phyloP scores from a whole-genome alignment of 352 stramenopile species.

The Globisporangium rhizosaccharum region DNA sequence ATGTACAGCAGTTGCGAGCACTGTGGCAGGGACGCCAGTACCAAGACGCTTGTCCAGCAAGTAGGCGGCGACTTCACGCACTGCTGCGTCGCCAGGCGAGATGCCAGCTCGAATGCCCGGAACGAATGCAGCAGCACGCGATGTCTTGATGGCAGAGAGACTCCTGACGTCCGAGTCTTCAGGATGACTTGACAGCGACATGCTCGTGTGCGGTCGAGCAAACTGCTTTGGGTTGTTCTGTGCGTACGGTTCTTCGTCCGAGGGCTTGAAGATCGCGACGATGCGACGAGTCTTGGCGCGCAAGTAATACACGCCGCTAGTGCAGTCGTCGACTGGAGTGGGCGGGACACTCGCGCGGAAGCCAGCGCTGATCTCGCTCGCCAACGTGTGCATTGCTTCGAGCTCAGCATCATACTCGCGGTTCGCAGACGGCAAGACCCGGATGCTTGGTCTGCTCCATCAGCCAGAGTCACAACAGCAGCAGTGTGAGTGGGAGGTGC shows the following conservation, averaged over 20 bases:
- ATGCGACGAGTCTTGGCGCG: conserved; percentile 35
- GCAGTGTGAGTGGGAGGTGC: too few species aligned
- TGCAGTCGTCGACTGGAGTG: conserved; percentile 51
- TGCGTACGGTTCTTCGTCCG: conserved; percentile 60
- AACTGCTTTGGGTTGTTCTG: conserved; percentile 56
- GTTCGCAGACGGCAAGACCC: not conserved
- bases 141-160: not conserved
- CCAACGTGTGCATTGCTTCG: conserved; percentile 17
- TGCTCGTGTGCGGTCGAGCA: not conserved
- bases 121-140: too few species aligned
- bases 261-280: conserved; percentile 56
- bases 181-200: not conserved
- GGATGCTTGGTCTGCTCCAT: too few species aligned
- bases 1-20: conserved; percentile 31
- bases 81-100: conserved; percentile 29
- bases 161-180: not conserved
- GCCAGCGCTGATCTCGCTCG: conserved; percentile 24
- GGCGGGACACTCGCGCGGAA: conserved; percentile 30
- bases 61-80: conserved; percentile 54
- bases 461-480: too few species aligned
- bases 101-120: conserved; percentile 44
- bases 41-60: conserved; percentile 41
- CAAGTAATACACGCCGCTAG: conserved; percentile 60
- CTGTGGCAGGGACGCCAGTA: conserved; percentile 43
- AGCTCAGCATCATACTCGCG: not conserved